These are phyloP conservation scores for Glycine tomentella DNA, from an alignment of 306 rosid species.

Conservation along the genomic window DNA sequence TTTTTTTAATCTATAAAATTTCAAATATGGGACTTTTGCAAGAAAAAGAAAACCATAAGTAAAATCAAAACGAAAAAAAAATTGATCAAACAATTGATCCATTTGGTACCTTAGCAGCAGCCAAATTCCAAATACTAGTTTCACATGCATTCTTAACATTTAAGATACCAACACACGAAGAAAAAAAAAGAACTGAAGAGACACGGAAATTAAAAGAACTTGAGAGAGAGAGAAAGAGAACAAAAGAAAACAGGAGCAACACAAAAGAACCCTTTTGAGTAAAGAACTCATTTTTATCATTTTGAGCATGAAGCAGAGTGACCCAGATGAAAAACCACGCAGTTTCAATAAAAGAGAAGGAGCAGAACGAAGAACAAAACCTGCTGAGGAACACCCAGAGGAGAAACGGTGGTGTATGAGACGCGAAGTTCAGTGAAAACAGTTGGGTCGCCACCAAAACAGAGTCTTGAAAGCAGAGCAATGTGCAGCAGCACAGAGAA, in stretches of 20 bases:
- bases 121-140: neutral
- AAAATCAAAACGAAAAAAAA: neutral
- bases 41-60: neutral
- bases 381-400: slow-evolving; percentile 85
- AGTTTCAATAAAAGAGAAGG: neutral
- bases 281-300: neutral
- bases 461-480: slow-evolving; percentile 55
- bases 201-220: neutral
- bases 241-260: neutral
- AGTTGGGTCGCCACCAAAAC: slow-evolving; percentile 67
- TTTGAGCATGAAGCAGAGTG: neutral
- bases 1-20: neutral
- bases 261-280: slow-evolving; percentile 6
- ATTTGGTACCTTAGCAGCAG: neutral
- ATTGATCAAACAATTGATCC: slow-evolving; percentile 11
- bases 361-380: slow-evolving; percentile 48
- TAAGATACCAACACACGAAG: neutral
- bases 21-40: slow-evolving; percentile 25
- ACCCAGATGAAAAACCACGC: neutral
- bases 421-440: slow-evolving; percentile 63
- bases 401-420: slow-evolving; percentile 73
- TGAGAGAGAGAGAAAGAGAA: neutral
- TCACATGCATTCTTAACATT: slow-evolving; percentile 6
- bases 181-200: neutral
- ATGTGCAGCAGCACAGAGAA: slow-evolving; percentile 47